phyloP scores from a whole-genome alignment of 352 stramenopile species.

The Pythium dissotocum region DNA sequence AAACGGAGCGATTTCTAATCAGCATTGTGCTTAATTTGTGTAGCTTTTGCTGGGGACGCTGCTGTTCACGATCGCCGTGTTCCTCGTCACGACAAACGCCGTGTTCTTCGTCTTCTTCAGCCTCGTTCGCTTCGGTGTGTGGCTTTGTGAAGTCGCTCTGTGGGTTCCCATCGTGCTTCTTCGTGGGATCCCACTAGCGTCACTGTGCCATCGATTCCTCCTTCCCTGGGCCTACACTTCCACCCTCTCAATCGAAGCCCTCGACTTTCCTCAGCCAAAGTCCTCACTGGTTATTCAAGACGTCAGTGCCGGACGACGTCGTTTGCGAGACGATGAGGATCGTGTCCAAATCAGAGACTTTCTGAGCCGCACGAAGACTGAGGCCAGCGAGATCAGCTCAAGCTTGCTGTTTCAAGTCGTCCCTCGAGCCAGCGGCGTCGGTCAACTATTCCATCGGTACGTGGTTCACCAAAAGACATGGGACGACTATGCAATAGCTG shows the following conservation, averaged over 20 bases:
- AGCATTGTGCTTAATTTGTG: not conserved
- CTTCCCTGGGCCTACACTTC: constrained; percentile 29
- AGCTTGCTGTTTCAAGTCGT: constrained; percentile 16
- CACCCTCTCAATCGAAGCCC: constrained; percentile 18
- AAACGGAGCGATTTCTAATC: no score
- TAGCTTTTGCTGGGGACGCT: constrained; percentile 92
- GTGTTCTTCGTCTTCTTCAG: constrained; percentile 95
- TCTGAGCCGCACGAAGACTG: not conserved
- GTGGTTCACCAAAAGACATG: not conserved
- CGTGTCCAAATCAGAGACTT: constrained; percentile 16
- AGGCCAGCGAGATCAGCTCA: not conserved
- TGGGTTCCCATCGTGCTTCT: constrained; percentile 60
- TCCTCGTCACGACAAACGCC: constrained; percentile 93
- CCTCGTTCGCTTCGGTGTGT: constrained; percentile 60
- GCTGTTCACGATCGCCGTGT: constrained; percentile 91
- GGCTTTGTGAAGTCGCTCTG: constrained; percentile 36
- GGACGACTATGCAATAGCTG: not conserved
- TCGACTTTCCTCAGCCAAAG: not conserved
- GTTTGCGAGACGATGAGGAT: constrained; percentile 18
- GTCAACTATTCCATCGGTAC: constrained; percentile 18
- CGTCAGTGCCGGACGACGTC: constrained; percentile 14
- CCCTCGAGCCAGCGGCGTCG: constrained; percentile 5
- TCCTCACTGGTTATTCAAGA: not conserved
- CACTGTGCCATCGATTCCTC: constrained; percentile 43
- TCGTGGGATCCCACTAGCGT: constrained; percentile 47